These are phyloP conservation scores for Phytophthora hibernalis DNA, from an alignment of 352 stramenopile species.

Conservation along the genomic window DNA sequence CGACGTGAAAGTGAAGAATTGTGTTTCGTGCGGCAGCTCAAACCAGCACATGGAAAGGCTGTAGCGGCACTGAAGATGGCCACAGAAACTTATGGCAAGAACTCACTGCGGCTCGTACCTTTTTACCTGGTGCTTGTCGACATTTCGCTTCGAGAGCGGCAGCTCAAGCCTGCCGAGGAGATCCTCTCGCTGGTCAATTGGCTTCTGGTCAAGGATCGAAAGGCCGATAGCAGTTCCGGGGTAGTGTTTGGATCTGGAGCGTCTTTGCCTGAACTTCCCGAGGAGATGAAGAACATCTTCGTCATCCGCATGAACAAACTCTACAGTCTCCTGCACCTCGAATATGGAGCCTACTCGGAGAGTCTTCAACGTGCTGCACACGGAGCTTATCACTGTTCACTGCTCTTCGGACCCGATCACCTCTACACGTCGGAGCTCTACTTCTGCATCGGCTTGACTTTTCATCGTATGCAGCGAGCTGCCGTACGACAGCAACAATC, in stretches of 20 bases:
- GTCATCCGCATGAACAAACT: conserved; percentile 81
- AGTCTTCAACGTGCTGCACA: conserved; percentile 69
- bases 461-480: conserved; percentile 54
- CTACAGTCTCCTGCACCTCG: conserved; percentile 65
- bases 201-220: conserved; percentile 70
- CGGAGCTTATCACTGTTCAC: conserved; percentile 73
- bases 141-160: conserved; percentile 61
- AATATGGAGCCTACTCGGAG: conserved; percentile 56
- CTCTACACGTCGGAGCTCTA: conserved; percentile 80
- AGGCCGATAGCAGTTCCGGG: conserved; percentile 20
- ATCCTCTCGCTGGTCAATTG: conserved; percentile 76
- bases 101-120: conserved; percentile 57
- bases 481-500: conserved; percentile 28
- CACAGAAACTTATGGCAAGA: conserved; percentile 58
- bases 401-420: conserved; percentile 76
- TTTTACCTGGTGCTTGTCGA: conserved; percentile 78
- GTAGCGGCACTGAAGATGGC: conserved; percentile 55
- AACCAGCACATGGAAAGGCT: conserved; percentile 52
- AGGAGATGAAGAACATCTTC: conserved; percentile 70
- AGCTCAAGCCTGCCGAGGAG: conserved; percentile 72
- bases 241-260: conserved; percentile 6
- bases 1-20: conserved; percentile 68
- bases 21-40: conserved; percentile 54
- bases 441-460: conserved; percentile 73
- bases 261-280: conserved; percentile 33